Evolutionary conservation across 2,329 filamentous ascomycete genomes (phyloP).

Genomic region (Fusarium newnesense): DNA sequence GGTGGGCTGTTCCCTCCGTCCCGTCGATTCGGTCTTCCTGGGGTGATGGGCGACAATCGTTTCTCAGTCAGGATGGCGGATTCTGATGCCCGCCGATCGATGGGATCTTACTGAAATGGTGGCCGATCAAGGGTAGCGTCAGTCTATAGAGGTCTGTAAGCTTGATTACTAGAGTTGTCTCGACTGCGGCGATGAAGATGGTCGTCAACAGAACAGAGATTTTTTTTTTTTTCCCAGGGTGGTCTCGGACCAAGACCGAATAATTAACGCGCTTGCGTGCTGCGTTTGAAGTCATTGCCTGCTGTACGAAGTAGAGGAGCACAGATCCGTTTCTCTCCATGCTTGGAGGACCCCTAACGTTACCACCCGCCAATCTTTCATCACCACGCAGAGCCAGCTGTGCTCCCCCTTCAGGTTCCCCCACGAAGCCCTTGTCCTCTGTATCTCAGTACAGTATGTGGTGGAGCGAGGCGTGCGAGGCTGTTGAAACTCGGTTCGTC

Average conservation of each 20-base stretch:
- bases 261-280: constrained; percentile 7
- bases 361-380: constrained; percentile 27
- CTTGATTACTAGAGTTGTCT: constrained; percentile 31
- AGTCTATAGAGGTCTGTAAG: constrained; percentile 10
- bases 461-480: constrained; percentile 6
- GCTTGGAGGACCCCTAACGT: constrained; percentile 7
- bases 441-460: not conserved
- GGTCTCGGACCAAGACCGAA: constrained; percentile 13
- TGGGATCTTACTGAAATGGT: constrained; percentile 40
- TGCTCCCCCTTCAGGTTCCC: constrained; percentile 23
- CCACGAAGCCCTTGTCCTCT: constrained; percentile 12
- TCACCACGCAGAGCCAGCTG: constrained; percentile 21
- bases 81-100: constrained; percentile 39
- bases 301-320: not conserved
- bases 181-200: constrained; percentile 25
- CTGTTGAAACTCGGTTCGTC: constrained; percentile 34
- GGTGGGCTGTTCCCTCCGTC: constrained; percentile 43
- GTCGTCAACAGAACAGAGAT: not conserved
- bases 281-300: constrained; percentile 1
- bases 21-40: constrained; percentile 41
- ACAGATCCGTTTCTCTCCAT: constrained; percentile 12
- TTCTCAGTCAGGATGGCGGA: constrained; percentile 36
- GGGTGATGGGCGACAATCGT: constrained; percentile 35
- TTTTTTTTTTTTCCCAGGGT: constrained; percentile 7
- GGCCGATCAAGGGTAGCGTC: constrained; percentile 33